Base-by-base conservation (phyloP, 2,329 filamentous ascomycete species). In the Pseudogymnoascus destructans region DNA sequence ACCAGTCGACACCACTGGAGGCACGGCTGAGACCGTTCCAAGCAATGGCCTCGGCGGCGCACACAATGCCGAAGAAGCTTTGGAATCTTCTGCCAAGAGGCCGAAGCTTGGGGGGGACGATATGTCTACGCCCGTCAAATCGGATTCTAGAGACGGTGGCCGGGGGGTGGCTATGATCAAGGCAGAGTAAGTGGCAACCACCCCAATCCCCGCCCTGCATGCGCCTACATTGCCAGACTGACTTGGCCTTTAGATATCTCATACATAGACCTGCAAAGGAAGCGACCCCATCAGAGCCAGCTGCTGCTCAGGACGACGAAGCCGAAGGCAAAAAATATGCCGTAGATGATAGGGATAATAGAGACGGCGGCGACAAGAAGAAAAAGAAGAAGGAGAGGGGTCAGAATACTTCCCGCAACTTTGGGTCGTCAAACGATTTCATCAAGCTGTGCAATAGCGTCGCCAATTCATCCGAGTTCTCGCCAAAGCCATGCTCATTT, bases 321-420 rank as follows among this genome's bases (percentile, higher is more conserved):
- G 79, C 79, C 58, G 79, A 81, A 58, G 82, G 83, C 68, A 68
- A 72, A 21, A 52, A 71, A 69, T 62, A 70, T 68, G 73, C 73
- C 64, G 70, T 70, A 42, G 76, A 75, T 42, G 60, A 62, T 33
- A 55, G 68, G 63, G 68, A 63, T 64, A 64, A 54, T 23, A 69
- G 68, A 40, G 67, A 70, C 55, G 69, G 63, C 60, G 69, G 66
- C 57, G 74, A 70, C 59, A 69, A 69, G 58, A 73, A 72, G 65
- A 81, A 79, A 67, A 77, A 79, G 64, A 79, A 80, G 68, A 85
- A 84, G 68, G 73, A 81, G 63, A 77, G 77, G 46, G 87, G 88
- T 32, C 90, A 95, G 72, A 96, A 97, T 71, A 90, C 85, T 63
- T 82, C 82, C 64, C 86, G 92, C 59, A 80, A 80, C 42, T 96